These are phyloP conservation scores for Pythium pyrilobum DNA, from an alignment of 352 stramenopile genomes.

Conservation along the genomic window DNA sequence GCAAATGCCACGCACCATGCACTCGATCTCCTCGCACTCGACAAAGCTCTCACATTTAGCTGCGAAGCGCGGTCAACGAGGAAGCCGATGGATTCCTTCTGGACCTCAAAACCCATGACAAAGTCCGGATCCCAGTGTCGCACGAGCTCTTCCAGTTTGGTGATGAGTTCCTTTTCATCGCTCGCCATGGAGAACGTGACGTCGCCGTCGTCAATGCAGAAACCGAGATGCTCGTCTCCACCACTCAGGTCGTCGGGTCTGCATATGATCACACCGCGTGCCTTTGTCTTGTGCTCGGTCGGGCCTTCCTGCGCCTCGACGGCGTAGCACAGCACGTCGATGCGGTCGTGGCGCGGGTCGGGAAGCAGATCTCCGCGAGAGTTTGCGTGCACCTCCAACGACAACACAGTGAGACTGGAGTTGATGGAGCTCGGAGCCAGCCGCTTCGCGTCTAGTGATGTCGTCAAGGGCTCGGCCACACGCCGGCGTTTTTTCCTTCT, in stretches of 20 bases:
- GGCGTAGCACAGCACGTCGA: constrained; percentile 59
- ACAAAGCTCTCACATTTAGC: constrained; percentile 14
- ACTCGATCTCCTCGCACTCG: no score
- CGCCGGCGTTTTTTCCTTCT: neutral
- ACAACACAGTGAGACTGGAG: constrained; percentile 78
- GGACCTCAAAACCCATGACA: constrained; percentile 18
- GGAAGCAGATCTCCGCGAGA: constrained; percentile 57
- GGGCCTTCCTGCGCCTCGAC: constrained; percentile 73
- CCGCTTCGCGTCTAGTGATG: constrained; percentile 13
- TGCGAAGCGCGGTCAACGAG: constrained; percentile 18
- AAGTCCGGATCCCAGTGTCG: constrained; percentile 22
- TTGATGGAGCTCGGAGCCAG: constrained; percentile 21
- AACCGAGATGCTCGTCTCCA: constrained; percentile 1
- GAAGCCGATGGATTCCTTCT: constrained; percentile 18
- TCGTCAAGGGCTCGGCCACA: constrained; percentile 4
- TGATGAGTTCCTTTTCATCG: constrained; percentile 22
- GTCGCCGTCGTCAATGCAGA: constrained; percentile 17
- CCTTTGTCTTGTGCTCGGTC: constrained; percentile 39
- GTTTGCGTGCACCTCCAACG: constrained; percentile 63
- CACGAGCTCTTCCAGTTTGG: constrained; percentile 13
- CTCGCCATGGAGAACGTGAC: constrained; percentile 20
- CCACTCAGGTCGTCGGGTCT: constrained; percentile 14
- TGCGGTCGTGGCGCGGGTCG: constrained; percentile 59
- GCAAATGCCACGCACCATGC: neutral
- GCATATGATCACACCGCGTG: constrained; percentile 49